Base-by-base conservation (phyloP, 345 rosid species). In the Citrus reticulata region DNA sequence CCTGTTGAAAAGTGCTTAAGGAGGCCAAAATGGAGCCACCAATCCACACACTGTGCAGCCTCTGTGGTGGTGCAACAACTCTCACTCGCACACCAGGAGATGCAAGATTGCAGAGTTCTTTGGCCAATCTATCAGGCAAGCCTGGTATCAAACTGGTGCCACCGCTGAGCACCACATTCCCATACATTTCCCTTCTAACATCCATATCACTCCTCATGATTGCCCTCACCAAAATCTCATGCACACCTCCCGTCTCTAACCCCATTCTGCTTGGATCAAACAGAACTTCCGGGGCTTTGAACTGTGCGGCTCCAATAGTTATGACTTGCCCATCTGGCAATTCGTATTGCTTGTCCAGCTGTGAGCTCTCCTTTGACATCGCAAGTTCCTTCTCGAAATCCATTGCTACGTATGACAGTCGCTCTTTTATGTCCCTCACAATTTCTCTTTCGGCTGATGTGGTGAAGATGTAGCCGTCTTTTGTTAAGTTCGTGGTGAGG, bases 1-100 rank as follows among this genome's bases (percentile, higher is more conserved):
- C 86, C 85, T 81, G 86, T 83, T 89, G 86, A 81, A 88, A 86
- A 13, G 51, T 46, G 85, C 87, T 86, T 71, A 85, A 85, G 8
- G 92, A 88, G 39, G 86, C 89, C 24, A 89, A 85, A 72, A 89
- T 46, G 51, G 51, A 46, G 51, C 51, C 51, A 13, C 51, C 51
- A 46, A 46, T 46, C 51, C 51, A 46, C 71, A 85, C 90, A 78
- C 91, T 86, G 74, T 84, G 81, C 78, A 84, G 88, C 51, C 90
- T 89, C 73, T 89, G 86, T 0, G 90, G 88, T 4, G 92, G 88
- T 51, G 92, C 90, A 13, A 89, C 82, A 30, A 89, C 89, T 82
- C 81, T 87, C 75, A 89, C 83, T 69, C 81, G 82, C 83, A 81
- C 78, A 29, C 85, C 82, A 72, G 85, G 83, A 0, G 90, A 87